Conservation (phyloP, 2,329 filamentous ascomycete species). For the Apiospora phragmitis region DNA sequence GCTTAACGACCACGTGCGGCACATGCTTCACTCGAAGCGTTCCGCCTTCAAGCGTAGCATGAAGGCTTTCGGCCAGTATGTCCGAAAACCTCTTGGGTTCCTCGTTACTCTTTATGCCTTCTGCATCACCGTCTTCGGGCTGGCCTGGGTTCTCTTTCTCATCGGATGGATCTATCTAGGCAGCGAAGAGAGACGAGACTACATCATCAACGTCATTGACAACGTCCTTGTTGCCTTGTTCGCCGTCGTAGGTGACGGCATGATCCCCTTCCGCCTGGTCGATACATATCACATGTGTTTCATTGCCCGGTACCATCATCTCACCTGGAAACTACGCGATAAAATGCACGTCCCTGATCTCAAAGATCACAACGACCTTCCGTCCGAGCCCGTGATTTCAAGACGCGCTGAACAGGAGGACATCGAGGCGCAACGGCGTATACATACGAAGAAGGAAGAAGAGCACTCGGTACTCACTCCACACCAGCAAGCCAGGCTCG, state of each 20-base stretch:
- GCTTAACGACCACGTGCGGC: constrained; percentile 82
- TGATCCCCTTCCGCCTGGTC: constrained; percentile 73
- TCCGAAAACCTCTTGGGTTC: constrained; percentile 75
- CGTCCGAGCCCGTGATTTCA: constrained; percentile 38
- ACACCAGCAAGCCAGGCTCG: constrained; percentile 67
- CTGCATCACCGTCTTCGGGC: constrained; percentile 79
- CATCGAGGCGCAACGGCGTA: constrained; percentile 39
- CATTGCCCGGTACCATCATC: constrained; percentile 69
- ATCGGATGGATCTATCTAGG: constrained; percentile 84
- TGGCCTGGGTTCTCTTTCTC: constrained; percentile 88
- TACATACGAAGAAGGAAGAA: constrained; percentile 39
- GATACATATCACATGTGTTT: constrained; percentile 89
- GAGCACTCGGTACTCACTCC: constrained; percentile 62
- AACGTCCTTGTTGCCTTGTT: constrained; percentile 71
- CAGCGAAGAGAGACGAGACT: constrained; percentile 66
- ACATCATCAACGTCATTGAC: constrained; percentile 69
- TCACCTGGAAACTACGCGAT: constrained; percentile 66
- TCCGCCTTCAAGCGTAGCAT: constrained; percentile 77
- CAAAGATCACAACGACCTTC: constrained; percentile 69
- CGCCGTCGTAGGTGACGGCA: constrained; percentile 68
- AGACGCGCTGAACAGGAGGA: constrained; percentile 45
- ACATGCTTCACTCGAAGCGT: constrained; percentile 81
- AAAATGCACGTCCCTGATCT: constrained; percentile 62
- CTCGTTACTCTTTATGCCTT: constrained; percentile 82
- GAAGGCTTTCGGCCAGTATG: constrained; percentile 80